Evolutionary conservation across 257 asterid genomes (phyloP), one percentile per base, ranked within the genome.

Genomic region (Nicotiana paniculata): DNA sequence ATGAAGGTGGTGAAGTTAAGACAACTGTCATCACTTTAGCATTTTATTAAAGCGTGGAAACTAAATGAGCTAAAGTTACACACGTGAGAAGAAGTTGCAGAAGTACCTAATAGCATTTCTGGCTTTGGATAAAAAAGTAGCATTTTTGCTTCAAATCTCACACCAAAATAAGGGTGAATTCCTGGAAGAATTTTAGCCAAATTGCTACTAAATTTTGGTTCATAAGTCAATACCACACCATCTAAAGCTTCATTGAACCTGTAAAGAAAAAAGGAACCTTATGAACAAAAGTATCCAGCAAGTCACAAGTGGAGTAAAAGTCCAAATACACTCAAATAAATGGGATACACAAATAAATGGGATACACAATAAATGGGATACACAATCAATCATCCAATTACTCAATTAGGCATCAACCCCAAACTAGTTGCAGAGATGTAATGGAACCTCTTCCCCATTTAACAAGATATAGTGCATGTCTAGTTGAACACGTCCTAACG

Each of bases 211-310:
- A 84, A 61, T 5, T 70, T 85, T 1, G 93, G 92, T 65, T 90
- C 96, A 77, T 94, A 94, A 7, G 97, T 98, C 89, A 96, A 84
- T 13, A 96, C 91, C 53, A 96, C 97, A 26, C 99, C 99, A 84
- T 90, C 95, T 81, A 93, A 90, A 12, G 88, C 66, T 83, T 94
- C 97, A 82, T 53, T 90, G 79, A 90, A 95, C 90, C 98, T 95
- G 82, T 9, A 84, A 83, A 35, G 2, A 83, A 24, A 28, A 33
- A 58, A 24, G 26, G 51, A 64, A 77, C 18, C 54, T 63, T 26
- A 5, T 18, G 5, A 43, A 18, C 4, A 55, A 54, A 48, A 66
- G 54, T 33, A 57, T 12, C 77, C 46, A 55, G 16, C 43, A 63
- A 30, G 17, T 35, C 39, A 59, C 18, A 53, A 26, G 61, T 57